phyloP scores from a whole-genome alignment of 805 yeast genomes.

The Pichia phayaonensis region DNA sequence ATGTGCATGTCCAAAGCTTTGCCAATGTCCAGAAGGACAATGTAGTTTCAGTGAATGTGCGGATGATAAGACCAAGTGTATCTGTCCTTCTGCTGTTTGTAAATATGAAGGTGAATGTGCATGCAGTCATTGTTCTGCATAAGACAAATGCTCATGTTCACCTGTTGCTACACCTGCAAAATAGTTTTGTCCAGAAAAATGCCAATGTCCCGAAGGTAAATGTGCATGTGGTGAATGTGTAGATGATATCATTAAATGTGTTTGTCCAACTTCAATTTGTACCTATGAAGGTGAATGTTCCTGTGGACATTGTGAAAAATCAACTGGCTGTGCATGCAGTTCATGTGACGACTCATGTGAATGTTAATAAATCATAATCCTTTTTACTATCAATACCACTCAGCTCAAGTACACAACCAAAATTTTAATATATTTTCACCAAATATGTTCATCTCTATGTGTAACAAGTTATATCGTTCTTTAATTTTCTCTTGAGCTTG shows the following conservation, averaged over 20 bases:
- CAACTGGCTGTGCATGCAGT: background rate
- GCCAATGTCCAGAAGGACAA: conserved; percentile 6
- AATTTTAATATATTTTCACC: too few relatives aligned
- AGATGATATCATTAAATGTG: conserved; percentile 6
- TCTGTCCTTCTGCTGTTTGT: conserved; percentile 8
- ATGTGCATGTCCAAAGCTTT: conserved; percentile 6
- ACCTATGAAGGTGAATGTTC: conserved; percentile 5
- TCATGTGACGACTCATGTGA: background rate
- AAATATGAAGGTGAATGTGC: conserved; percentile 6
- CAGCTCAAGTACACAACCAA: too few relatives aligned
- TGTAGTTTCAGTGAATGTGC: conserved; percentile 6
- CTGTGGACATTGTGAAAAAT: background rate
- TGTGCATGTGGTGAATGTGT: conserved; percentile 9
- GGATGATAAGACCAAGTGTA: conserved; percentile 4
- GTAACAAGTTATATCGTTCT: too few relatives aligned
- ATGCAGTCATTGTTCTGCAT: background rate
- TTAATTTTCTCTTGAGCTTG: too few relatives aligned
- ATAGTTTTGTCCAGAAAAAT: conserved; percentile 10
- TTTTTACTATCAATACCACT: too few relatives aligned
- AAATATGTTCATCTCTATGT: too few relatives aligned
- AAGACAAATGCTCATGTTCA: background rate
- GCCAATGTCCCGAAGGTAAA: conserved; percentile 7
- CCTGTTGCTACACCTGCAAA: background rate
- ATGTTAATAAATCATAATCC: background rate
- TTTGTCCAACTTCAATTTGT: conserved; percentile 8